Evolutionary conservation across 2,329 filamentous ascomycete genomes (phyloP).

Genomic region (Penicillium sp.): DNA sequence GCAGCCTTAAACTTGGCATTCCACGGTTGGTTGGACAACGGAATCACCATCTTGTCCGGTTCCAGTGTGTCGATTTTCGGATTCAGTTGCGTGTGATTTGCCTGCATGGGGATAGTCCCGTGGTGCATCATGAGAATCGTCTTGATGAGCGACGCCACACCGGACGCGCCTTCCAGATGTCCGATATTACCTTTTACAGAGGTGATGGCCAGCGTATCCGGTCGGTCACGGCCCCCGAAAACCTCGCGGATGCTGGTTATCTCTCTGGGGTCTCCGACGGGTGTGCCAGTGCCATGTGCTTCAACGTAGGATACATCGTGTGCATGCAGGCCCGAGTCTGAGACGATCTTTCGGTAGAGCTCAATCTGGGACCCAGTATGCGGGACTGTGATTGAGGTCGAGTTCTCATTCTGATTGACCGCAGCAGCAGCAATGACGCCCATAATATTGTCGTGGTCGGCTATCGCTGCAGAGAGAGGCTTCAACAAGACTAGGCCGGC

Average conservation of each 20-base stretch:
- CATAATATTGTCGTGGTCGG: conserved; percentile 52
- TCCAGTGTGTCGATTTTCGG: neutral
- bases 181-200: conserved; percentile 38
- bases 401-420: conserved; percentile 38
- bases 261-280: conserved; percentile 35
- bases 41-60: neutral
- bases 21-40: neutral
- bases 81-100: conserved; percentile 6
- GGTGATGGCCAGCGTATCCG: conserved; percentile 24
- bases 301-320: conserved; percentile 35
- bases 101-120: conserved; percentile 12
- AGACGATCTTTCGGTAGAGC: conserved; percentile 34
- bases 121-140: conserved; percentile 24
- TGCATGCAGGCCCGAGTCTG: conserved; percentile 23
- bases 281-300: conserved; percentile 40
- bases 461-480: conserved; percentile 48
- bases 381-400: conserved; percentile 24
- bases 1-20: neutral
- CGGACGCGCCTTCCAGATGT: conserved; percentile 34
- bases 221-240: conserved; percentile 21
- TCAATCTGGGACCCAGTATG: conserved; percentile 25
- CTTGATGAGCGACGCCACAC: conserved; percentile 31
- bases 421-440: conserved; percentile 41
- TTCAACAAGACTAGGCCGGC: conserved; percentile 13
- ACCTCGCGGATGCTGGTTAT: conserved; percentile 26